phyloP scores from a whole-genome alignment of 441 rosid species.

The Breynia disticha region DNA sequence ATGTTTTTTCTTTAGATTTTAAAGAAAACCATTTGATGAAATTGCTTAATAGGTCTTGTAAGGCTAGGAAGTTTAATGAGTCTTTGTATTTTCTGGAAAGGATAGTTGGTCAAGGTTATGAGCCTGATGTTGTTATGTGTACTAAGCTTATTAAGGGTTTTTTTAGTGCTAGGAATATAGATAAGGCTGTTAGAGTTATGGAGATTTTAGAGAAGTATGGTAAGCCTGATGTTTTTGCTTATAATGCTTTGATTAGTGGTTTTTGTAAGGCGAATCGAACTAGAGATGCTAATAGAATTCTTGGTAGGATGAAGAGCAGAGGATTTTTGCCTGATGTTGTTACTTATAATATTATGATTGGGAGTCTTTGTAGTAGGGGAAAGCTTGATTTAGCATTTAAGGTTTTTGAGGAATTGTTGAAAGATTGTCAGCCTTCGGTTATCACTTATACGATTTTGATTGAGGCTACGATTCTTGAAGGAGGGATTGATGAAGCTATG shows the following conservation, averaged over 20 bases:
- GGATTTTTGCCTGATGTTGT: conserved; percentile 66
- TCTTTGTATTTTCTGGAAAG: conserved; percentile 65
- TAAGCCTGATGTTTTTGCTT: conserved; percentile 62
- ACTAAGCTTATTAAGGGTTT: conserved; percentile 75
- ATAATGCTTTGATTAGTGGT: conserved; percentile 70
- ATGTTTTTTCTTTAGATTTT: conserved; percentile 35
- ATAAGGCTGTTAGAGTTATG: conserved; percentile 61
- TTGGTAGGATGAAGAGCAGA: conserved; percentile 56
- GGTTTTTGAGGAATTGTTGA: conserved; percentile 49
- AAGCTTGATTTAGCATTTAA: conserved; percentile 53
- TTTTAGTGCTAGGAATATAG: conserved; percentile 39
- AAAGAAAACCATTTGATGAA: conserved; percentile 47
- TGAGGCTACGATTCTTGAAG: conserved; percentile 50
- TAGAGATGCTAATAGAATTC: conserved; percentile 40
- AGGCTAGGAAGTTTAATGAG: conserved; percentile 48
- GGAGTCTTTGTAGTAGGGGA: conserved; percentile 58
- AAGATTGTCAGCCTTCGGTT: conserved; percentile 61
- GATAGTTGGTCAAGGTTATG: conserved; percentile 48
- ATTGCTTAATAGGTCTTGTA: conserved; percentile 44
- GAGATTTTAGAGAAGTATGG: conserved; percentile 65
- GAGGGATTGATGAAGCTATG: conserved; percentile 48
- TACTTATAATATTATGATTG: conserved; percentile 73
- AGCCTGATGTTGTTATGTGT: conserved; percentile 57
- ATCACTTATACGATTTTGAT: conserved; percentile 75
- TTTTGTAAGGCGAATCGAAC: conserved; percentile 58